Evolutionary conservation across 2,329 filamentous ascomycete genomes (phyloP), one percentile per base, ranked within the genome.

Genomic region (Fusarium robinianum): DNA sequence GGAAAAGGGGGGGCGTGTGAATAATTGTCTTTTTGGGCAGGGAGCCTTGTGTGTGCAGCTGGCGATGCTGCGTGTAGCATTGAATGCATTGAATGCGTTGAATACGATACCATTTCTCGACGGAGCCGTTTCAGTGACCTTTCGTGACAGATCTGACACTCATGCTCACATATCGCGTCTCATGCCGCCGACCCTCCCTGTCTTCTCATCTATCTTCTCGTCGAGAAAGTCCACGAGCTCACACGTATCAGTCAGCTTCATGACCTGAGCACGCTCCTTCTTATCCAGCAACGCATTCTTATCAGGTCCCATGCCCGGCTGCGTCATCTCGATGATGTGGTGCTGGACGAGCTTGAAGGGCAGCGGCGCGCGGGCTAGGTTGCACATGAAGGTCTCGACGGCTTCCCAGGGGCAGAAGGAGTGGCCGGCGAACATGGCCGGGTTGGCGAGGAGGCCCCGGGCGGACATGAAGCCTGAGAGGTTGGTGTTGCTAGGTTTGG

Each of bases 381-480:
- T 76, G 46, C 72, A 76, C 69, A 88, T 70, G 62, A 88, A 87
- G 10, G 71, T 67, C 59, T 83, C 80, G 16, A 87, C 76, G 2
- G 79, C 82, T 33, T 79, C 75, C 78, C 79, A 83, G 2, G 83
- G 78, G 49, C 83, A 85, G 15, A 72, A 66, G 5, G 75, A 65
- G 56, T 76, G 60, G 31, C 80, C 76, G 0, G 79, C 75, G 64
- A 84, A 88, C 35, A 88, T 67, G 4, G 82, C 80, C 2, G 85
- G 85, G 64, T 88, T 87, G 55, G 81, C 72, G 27, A 88, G 75
- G 3, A 88, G 71, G 7, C 83, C 84, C 33, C 85, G 76, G 6
- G 85, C 85, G 14, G 84, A 81, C 85, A 88, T 88, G 41, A 88
- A 78, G 23, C 85, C 82, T 2, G 77, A 67, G 6, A 84, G 72